Evolutionary conservation across 768 basidiomycete genomes (phyloP).

Genomic region (Fistulinella prunicolor): DNA sequence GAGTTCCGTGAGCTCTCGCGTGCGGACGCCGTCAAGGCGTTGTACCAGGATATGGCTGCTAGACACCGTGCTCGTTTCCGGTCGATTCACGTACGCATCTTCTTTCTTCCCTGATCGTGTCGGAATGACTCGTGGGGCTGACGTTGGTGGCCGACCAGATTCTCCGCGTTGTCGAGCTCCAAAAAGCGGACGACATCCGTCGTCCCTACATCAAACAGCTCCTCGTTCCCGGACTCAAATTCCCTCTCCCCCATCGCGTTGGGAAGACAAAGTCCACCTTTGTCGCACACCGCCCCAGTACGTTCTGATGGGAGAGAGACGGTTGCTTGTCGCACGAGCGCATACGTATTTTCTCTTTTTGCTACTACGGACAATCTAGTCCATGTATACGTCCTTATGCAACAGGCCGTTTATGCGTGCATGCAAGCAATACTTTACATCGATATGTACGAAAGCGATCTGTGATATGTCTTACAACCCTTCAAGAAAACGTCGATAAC

Average conservation of each 20-base stretch:
- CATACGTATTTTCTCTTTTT: too few relatives aligned
- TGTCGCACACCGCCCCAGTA: constrained; percentile 71
- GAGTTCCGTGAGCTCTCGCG: constrained; percentile 95
- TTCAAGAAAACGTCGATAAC: too few relatives aligned
- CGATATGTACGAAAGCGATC: too few relatives aligned
- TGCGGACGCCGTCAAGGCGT: constrained; percentile 90
- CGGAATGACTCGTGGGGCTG: background rate
- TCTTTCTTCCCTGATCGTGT: background rate
- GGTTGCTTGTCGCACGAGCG: too few relatives aligned
- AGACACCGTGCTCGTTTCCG: constrained; percentile 99
- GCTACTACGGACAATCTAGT: constrained; percentile 11
- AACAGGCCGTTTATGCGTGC: constrained; percentile 8
- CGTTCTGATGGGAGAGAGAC: constrained; percentile 47
- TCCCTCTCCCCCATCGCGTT: constrained; percentile 94
- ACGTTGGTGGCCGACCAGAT: constrained; percentile 55
- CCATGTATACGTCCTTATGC: constrained; percentile 17
- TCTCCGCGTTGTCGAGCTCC: constrained; percentile 94
- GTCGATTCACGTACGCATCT: constrained; percentile 84
- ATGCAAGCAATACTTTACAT: background rate
- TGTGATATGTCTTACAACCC: too few relatives aligned
- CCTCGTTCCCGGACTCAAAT: constrained; percentile 84
- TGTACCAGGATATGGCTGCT: constrained; percentile 99
- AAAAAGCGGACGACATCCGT: constrained; percentile 87
- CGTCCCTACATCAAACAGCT: constrained; percentile 99
- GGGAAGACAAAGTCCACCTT: constrained; percentile 77